Conservation (phyloP, 2,329 filamentous ascomycete genomes). For the Cladosporium colombiae region DNA sequence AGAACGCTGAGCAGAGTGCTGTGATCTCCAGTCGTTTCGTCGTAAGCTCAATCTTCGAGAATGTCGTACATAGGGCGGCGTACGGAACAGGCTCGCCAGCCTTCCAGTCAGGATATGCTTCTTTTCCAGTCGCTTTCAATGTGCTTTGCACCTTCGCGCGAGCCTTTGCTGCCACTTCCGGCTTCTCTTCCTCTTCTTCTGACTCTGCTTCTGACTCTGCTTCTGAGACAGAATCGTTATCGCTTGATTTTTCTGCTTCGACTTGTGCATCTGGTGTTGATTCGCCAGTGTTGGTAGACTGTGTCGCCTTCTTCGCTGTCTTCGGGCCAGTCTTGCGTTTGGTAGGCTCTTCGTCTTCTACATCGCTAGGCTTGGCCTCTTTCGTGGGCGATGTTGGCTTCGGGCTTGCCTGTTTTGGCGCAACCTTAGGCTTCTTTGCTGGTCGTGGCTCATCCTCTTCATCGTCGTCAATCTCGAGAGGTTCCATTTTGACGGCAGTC, state of each 20-base stretch:
- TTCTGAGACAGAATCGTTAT: constrained; percentile 20
- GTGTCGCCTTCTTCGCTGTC: constrained; percentile 7
- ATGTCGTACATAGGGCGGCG: constrained; percentile 89
- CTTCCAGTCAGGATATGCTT: constrained; percentile 95
- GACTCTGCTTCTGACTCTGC: constrained; percentile 42
- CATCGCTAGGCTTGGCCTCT: constrained; percentile 34
- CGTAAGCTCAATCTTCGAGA: constrained; percentile 92
- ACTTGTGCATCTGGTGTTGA: constrained; percentile 23
- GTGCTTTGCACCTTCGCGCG: constrained; percentile 79
- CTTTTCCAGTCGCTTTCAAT: constrained; percentile 66
- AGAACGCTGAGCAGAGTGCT: constrained; percentile 84
- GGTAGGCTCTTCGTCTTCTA: constrained; percentile 49
- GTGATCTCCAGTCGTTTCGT: constrained; percentile 87
- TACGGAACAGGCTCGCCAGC: constrained; percentile 87
- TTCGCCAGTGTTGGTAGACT: constrained; percentile 3
- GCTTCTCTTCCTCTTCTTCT: constrained; percentile 63
- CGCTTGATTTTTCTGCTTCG: constrained; percentile 20
- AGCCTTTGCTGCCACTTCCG: constrained; percentile 70
- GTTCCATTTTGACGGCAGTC: constrained; percentile 21
- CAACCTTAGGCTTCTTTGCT: constrained; percentile 5
- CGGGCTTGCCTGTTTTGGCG: not conserved
- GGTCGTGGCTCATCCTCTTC: constrained; percentile 25
- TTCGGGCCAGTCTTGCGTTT: constrained; percentile 25
- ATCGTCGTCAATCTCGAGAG: constrained; percentile 22
- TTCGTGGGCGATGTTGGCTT: not conserved